Evolutionary conservation across 176 grass and related monocot genomes (phyloP).

Genomic region (Ensete glaucum): DNA sequence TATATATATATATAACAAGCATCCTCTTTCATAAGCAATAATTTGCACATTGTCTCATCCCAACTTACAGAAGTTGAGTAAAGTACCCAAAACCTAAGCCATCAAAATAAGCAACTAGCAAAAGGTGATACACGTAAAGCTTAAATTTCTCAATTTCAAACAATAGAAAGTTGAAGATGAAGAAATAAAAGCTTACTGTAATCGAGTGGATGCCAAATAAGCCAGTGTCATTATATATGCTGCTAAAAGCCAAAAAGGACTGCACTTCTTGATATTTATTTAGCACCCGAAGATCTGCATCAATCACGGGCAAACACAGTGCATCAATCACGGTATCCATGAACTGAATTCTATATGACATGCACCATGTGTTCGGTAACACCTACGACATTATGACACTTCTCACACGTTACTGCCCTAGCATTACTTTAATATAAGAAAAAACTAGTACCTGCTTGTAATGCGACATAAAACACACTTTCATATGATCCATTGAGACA

Average conservation of each 20-base stretch:
- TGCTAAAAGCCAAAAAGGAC: slow-evolving; percentile 74
- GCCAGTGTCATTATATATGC: slow-evolving; percentile 52
- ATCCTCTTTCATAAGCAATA: too few species aligned
- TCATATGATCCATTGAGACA: neutral
- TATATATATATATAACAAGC: too few species aligned
- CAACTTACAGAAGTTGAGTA: neutral
- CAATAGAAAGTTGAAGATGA: neutral
- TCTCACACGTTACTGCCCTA: too few species aligned
- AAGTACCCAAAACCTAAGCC: neutral
- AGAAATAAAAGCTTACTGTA: slow-evolving; percentile 39
- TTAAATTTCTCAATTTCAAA: neutral
- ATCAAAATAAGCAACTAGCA: too few species aligned
- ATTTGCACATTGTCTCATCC: too few species aligned
- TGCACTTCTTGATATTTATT: slow-evolving; percentile 43
- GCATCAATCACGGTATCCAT: slow-evolving; percentile 11
- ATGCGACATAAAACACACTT: neutral
- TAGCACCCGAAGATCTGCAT: slow-evolving; percentile 72
- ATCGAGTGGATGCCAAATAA: slow-evolving; percentile 70
- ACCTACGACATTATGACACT: too few species aligned
- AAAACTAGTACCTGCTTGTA: too few species aligned
- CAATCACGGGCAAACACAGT: neutral
- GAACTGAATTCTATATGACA: neutral
- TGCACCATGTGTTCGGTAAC: too few species aligned
- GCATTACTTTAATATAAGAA: too few species aligned
- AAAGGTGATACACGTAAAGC: neutral